Evolutionary conservation across 2,329 filamentous ascomycete species (phyloP).

Genomic region (Trichoderma sp.): DNA sequence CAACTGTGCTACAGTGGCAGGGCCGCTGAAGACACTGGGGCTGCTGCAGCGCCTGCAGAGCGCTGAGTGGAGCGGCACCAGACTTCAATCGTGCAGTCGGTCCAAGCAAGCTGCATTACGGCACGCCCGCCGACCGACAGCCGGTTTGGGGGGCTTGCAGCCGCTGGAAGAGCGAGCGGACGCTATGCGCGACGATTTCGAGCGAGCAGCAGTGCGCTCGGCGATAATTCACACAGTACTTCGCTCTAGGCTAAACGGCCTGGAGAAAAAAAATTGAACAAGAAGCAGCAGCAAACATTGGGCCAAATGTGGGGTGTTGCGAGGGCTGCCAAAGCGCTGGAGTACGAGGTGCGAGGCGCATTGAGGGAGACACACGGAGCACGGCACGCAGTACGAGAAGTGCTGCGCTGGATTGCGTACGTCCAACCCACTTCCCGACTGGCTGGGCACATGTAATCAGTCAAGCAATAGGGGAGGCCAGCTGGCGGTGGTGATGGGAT

Average conservation of each 20-base stretch:
- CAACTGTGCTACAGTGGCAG: slow-evolving; percentile 10
- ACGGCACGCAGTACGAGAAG: neutral
- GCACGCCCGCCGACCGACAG: slow-evolving; percentile 5
- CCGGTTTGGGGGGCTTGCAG: slow-evolving; percentile 8
- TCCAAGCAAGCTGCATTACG: slow-evolving; percentile 3
- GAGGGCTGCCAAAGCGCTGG: neutral
- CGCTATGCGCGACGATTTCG: neutral
- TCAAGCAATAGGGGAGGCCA: neutral
- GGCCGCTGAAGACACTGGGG: slow-evolving; percentile 22
- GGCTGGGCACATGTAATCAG: neutral
- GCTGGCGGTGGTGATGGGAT: neutral
- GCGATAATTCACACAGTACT: neutral
- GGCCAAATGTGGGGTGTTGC: neutral
- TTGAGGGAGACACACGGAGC: neutral
- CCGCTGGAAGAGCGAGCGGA: neutral
- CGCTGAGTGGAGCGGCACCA: slow-evolving; percentile 4
- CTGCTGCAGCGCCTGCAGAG: neutral
- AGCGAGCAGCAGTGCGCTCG: neutral
- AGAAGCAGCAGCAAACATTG: neutral
- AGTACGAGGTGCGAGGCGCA: neutral
- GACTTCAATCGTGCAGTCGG: neutral
- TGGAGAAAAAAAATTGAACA: neutral
- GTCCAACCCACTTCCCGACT: neutral
- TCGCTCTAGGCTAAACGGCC: neutral
- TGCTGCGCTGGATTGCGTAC: neutral